Evolutionary conservation across 2,329 filamentous ascomycete species (phyloP).

Genomic region (Venturia nashicola): DNA sequence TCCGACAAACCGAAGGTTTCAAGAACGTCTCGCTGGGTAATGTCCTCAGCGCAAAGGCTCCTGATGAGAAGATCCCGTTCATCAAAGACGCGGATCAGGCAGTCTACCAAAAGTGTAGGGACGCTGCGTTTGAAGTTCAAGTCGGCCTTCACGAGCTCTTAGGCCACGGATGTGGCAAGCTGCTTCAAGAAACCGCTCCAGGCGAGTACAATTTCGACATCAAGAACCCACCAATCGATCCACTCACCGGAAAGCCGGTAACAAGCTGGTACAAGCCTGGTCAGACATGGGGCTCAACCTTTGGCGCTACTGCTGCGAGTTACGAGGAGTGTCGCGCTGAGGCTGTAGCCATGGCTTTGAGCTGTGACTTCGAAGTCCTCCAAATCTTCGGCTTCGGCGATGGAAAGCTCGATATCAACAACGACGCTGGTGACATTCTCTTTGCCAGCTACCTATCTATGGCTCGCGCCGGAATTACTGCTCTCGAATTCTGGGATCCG

Average conservation of each 20-base stretch:
- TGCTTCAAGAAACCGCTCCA: conserved; percentile 75
- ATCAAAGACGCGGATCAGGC: conserved; percentile 67
- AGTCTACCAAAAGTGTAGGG: conserved; percentile 70
- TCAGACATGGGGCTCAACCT: conserved; percentile 89
- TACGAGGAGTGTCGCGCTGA: conserved; percentile 95
- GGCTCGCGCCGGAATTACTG: conserved; percentile 81
- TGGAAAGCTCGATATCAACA: conserved; percentile 57
- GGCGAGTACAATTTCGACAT: conserved; percentile 83
- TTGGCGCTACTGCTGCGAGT: conserved; percentile 72
- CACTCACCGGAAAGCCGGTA: conserved; percentile 64
- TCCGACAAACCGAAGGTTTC: conserved; percentile 74
- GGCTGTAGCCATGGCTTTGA: conserved; percentile 81
- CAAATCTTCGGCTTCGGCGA: conserved; percentile 87
- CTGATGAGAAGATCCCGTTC: conserved; percentile 86
- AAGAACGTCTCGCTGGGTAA: conserved; percentile 93
- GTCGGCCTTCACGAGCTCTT: conserved; percentile 86
- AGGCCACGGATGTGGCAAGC: conserved; percentile 85
- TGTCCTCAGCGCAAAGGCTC: conserved; percentile 79
- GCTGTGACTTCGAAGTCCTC: conserved; percentile 78
- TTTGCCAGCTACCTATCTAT: conserved; percentile 84
- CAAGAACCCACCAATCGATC: conserved; percentile 67
- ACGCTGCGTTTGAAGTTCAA: conserved; percentile 85
- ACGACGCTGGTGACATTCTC: conserved; percentile 73
- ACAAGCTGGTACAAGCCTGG: conserved; percentile 87
- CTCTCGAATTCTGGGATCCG: conserved; percentile 90